Evolutionary conservation across 1,139 yeast genomes (phyloP).

Genomic region (Taphrina pruni): DNA sequence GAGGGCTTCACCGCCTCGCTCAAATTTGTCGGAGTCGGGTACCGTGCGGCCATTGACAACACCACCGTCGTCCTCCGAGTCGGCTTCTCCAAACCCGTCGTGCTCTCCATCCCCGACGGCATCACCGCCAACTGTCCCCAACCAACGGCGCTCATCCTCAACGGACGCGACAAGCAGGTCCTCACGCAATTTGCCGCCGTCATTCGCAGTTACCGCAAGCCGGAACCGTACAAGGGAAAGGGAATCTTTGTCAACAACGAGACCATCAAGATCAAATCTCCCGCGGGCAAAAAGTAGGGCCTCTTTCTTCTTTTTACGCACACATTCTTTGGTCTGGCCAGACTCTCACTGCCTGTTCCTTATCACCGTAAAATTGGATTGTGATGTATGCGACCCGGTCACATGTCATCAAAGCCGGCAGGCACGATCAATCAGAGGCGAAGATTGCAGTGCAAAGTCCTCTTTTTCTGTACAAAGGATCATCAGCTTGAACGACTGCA

Average conservation of each 20-base stretch:
- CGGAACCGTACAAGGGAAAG: slow-evolving; percentile 98
- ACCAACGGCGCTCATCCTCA: slow-evolving; percentile 85
- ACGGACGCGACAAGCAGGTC: slow-evolving; percentile 86
- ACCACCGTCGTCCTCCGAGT: slow-evolving; percentile 57
- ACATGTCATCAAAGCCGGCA: too few relatives aligned
- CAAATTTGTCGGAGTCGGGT: slow-evolving; percentile 95
- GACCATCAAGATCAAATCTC: slow-evolving; percentile 63
- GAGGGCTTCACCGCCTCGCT: slow-evolving; percentile 91
- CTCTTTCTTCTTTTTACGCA: too few relatives aligned
- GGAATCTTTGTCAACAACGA: slow-evolving; percentile 93
- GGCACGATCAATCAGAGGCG: too few relatives aligned
- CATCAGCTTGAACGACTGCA: too few relatives aligned
- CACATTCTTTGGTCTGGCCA: too few relatives aligned
- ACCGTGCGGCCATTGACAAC: slow-evolving; percentile 73
- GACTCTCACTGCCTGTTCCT: too few relatives aligned
- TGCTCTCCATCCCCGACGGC: slow-evolving; percentile 68
- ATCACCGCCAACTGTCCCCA: slow-evolving; percentile 76
- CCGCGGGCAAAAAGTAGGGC: slow-evolving; percentile 24
- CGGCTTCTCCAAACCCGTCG: slow-evolving; percentile 47
- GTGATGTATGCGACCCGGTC: too few relatives aligned
- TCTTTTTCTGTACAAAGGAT: too few relatives aligned
- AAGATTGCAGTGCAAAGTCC: too few relatives aligned
- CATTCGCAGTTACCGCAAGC: slow-evolving; percentile 85
- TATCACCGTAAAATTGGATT: too few relatives aligned
- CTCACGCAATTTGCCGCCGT: slow-evolving; percentile 88